Base-by-base conservation (phyloP, 2,329 filamentous ascomycete genomes). In the Alternaria arborescens region DNA sequence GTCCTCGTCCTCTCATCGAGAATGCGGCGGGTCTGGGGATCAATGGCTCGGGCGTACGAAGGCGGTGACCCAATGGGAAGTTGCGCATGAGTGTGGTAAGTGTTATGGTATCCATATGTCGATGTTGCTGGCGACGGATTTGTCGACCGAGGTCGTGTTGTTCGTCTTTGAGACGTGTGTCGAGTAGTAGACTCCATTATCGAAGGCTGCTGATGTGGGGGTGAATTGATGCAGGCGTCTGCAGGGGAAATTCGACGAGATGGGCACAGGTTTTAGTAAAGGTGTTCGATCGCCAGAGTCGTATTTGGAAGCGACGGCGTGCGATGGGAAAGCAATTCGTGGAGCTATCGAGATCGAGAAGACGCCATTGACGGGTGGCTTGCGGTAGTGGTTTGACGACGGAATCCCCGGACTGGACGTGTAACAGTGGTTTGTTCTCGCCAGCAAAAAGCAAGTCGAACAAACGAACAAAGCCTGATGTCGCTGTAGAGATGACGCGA, bases 41-140 rank as follows among this genome's bases (percentile, higher is more conserved):
- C 71, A 46, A 55, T 71, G 51, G 75, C 72, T 43, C 64, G 58
- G 28, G 71, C 67, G 54, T 79, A 80, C 26, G 68, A 69, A 8
- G 78, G 78, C 8, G 77, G 76, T 24, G 66, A 52, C 24, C 69
- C 62, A 20, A 69, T 55, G 18, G 69, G 66, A 11, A 75, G 66
- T 41, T 72, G 70, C 22, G 71, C 68, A 59, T 79, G 77, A 11
- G 76, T 78, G 67, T 79, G 78, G 68, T 79, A 80, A 48, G 77
- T 79, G 67, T 80, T 79, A 73, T 80, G 77, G 69, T 80, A 80
- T 53, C 78, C 78, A 60, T 79, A 79, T 36, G 71, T 77, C 18
- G 72, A 75, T 32, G 69, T 64, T 28, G 67, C 55, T 8, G 67
- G 62, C 46, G 68, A 47, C 11, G 62, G 36, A 58, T 68, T 68